phyloP scores from a whole-genome alignment of 2,329 filamentous ascomycete genomes.

The Colletotrichum theobromicola region DNA sequence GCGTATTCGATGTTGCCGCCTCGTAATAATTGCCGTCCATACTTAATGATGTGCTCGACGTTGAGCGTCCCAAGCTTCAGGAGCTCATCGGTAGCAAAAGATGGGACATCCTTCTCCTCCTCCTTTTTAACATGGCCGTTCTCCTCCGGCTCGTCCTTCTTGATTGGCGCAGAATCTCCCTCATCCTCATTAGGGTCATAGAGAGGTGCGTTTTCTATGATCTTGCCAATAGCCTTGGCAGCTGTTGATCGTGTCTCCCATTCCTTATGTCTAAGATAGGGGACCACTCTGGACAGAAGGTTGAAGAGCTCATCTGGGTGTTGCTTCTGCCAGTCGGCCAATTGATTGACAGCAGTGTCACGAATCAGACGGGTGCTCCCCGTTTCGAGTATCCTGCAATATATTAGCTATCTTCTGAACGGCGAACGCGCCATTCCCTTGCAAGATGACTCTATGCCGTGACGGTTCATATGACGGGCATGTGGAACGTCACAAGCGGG shows the following conservation, averaged over 20 bases:
- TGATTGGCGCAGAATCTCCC: slow-evolving; percentile 41
- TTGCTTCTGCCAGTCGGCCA: slow-evolving; percentile 97
- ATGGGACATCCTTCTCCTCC: slow-evolving; percentile 54
- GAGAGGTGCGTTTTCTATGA: slow-evolving; percentile 83
- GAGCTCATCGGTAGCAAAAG: slow-evolving; percentile 60
- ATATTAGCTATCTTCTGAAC: slow-evolving; percentile 7
- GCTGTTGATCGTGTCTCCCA: slow-evolving; percentile 97
- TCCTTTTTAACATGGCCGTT: slow-evolving; percentile 63
- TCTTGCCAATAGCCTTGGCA: slow-evolving; percentile 92
- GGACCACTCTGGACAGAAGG: slow-evolving; percentile 89
- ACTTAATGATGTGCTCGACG: slow-evolving; percentile 78
- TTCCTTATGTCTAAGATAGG: slow-evolving; percentile 91
- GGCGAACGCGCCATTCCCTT: neutral
- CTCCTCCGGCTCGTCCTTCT: slow-evolving; percentile 48
- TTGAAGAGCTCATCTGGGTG: slow-evolving; percentile 98
- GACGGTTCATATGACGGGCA: neutral
- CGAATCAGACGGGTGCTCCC: slow-evolving; percentile 95
- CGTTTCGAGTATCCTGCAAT: slow-evolving; percentile 85
- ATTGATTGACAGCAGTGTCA: slow-evolving; percentile 94
- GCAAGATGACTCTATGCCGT: neutral
- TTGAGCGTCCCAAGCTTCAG: slow-evolving; percentile 79
- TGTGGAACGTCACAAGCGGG: neutral
- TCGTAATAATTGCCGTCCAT: slow-evolving; percentile 83
- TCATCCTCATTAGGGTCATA: slow-evolving; percentile 90
- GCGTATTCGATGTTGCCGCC: slow-evolving; percentile 88